A percentile compares a stretch with the other conserved stretches of the same genome.
Conservation (phyloP, 1,284 basidiomycete species). For the Clitocybe nebularis region DNA sequence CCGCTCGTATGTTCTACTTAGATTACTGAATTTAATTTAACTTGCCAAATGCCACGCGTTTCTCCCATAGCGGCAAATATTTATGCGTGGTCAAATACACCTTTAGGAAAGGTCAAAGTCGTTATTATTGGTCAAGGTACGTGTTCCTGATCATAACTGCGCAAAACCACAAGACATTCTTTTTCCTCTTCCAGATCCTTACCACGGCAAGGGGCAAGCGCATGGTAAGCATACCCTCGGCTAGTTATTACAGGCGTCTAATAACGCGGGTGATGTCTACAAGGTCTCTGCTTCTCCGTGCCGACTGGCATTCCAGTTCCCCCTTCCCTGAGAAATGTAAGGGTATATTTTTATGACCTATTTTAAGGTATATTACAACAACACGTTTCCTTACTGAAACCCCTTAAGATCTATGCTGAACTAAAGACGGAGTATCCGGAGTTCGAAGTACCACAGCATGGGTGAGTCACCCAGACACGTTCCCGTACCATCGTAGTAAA, state of each 20-base stretch:
- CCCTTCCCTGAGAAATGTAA: slow-evolving; percentile 78
- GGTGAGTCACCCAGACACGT: slow-evolving; percentile 47
- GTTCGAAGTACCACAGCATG: slow-evolving; percentile 80
- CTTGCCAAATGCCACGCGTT: slow-evolving; percentile 7
- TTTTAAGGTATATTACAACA: slow-evolving; percentile 5
- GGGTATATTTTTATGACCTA: slow-evolving; percentile 21
- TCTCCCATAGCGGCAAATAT: slow-evolving; percentile 57
- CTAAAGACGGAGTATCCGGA: slow-evolving; percentile 78
- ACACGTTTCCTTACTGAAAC: slow-evolving; percentile 8
- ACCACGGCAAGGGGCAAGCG: slow-evolving; percentile 65
- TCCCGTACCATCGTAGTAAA: slow-evolving; percentile 5
- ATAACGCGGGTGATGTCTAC: slow-evolving; percentile 10
- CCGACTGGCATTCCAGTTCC: slow-evolving; percentile 69
- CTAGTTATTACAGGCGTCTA: slow-evolving; percentile 1
- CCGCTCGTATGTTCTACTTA: slow-evolving; percentile 46
- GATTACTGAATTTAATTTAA: no score
- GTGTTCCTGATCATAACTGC: no score
- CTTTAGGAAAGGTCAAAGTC: slow-evolving; percentile 72
- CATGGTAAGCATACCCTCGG: slow-evolving; percentile 46
- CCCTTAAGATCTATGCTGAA: slow-evolving; percentile 86
- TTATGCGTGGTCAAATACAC: slow-evolving; percentile 80
- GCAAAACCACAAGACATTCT: no score
- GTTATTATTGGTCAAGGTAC: slow-evolving; percentile 72
- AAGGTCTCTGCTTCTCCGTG: slow-evolving; percentile 86
- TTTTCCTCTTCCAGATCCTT: slow-evolving; percentile 47